Percentiles rank a stretch among this genome's conserved stretches.
These are phyloP conservation scores for Gryganskiella cystojenkinii DNA, from an alignment of 192 early-diverging fungal genomes.

Conservation along the genomic window DNA sequence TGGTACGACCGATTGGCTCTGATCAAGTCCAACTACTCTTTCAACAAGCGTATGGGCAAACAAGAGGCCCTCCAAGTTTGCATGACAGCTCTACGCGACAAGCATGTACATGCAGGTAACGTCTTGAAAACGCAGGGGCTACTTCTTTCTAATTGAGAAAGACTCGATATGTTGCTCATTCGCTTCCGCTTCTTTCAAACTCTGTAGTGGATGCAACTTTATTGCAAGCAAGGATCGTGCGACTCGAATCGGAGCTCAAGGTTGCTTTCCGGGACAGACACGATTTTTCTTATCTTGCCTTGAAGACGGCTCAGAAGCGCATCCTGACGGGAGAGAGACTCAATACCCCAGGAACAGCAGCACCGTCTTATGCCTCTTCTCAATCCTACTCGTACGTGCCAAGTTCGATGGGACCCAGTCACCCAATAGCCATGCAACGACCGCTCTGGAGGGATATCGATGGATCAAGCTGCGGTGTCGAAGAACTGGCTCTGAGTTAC, in stretches of 20 bases:
- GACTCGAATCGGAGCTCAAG: slow-evolving; percentile 56
- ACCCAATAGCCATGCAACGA: slow-evolving; percentile 21
- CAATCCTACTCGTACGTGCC: slow-evolving; percentile 38
- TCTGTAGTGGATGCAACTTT: slow-evolving; percentile 53
- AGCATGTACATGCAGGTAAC: slow-evolving; percentile 65
- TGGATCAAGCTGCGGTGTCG: slow-evolving; percentile 74
- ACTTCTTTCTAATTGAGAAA: neutral
- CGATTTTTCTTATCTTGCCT: slow-evolving; percentile 57
- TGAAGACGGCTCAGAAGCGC: slow-evolving; percentile 49
- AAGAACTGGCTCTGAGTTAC: slow-evolving; percentile 69
- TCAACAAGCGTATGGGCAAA: slow-evolving; percentile 36
- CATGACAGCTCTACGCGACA: slow-evolving; percentile 68
- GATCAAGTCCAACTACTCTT: slow-evolving; percentile 65
- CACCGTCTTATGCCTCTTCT: slow-evolving; percentile 25
- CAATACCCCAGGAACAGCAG: slow-evolving; percentile 55
- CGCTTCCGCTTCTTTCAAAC: too few species aligned
- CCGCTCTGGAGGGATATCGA: slow-evolving; percentile 57
- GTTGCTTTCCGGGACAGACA: slow-evolving; percentile 60
- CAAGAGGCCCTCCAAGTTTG: slow-evolving; percentile 64
- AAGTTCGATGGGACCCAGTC: slow-evolving; percentile 17
- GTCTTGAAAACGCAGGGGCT: neutral
- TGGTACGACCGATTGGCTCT: slow-evolving; percentile 78
- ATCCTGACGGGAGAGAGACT: slow-evolving; percentile 53
- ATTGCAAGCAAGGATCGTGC: slow-evolving; percentile 56
- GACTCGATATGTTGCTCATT: too few species aligned